Conservation (phyloP, 768 basidiomycete species). For the Agaricus sinodeliciosus region DNA sequence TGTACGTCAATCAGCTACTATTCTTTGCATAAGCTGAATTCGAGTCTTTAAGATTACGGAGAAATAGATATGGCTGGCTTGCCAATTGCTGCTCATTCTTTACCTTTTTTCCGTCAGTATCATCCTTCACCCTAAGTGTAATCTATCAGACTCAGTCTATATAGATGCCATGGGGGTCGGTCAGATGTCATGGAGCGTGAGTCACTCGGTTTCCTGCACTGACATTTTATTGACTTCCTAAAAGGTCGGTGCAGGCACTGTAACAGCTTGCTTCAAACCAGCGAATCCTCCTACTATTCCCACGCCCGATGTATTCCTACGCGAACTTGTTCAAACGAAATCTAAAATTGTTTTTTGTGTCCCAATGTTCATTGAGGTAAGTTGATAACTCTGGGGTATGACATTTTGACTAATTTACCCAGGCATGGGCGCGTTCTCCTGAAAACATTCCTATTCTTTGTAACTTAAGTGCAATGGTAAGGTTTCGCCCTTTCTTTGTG, state of each 20-base stretch:
- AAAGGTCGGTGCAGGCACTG: slow-evolving; percentile 10
- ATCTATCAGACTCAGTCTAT: background rate
- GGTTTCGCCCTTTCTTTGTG: background rate
- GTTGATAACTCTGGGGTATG: background rate
- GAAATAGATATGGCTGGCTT: slow-evolving; percentile 18
- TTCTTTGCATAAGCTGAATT: background rate
- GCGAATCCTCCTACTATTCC: slow-evolving; percentile 12
- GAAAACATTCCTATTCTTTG: slow-evolving; percentile 13
- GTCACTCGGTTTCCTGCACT: background rate
- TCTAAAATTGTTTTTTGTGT: slow-evolving; percentile 9
- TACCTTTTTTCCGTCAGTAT: slow-evolving; percentile 16
- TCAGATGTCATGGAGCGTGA: slow-evolving; percentile 12
- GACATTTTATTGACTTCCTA: background rate
- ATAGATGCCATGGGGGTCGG: slow-evolving; percentile 16
- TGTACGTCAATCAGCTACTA: slow-evolving; percentile 5
- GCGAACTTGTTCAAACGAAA: slow-evolving; percentile 4
- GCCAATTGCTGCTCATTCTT: slow-evolving; percentile 13
- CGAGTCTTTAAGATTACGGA: slow-evolving; percentile 15
- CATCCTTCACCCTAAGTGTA: background rate
- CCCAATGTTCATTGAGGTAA: slow-evolving; percentile 19
- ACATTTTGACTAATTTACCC: background rate
- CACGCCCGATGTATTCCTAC: slow-evolving; percentile 15
- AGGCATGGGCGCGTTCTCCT: slow-evolving; percentile 17
- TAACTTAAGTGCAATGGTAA: slow-evolving; percentile 14
- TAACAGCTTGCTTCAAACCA: slow-evolving; percentile 19